Evolutionary conservation across 2,329 filamentous ascomycete species (phyloP).

Genomic region (Aureobasidium leucospermi): DNA sequence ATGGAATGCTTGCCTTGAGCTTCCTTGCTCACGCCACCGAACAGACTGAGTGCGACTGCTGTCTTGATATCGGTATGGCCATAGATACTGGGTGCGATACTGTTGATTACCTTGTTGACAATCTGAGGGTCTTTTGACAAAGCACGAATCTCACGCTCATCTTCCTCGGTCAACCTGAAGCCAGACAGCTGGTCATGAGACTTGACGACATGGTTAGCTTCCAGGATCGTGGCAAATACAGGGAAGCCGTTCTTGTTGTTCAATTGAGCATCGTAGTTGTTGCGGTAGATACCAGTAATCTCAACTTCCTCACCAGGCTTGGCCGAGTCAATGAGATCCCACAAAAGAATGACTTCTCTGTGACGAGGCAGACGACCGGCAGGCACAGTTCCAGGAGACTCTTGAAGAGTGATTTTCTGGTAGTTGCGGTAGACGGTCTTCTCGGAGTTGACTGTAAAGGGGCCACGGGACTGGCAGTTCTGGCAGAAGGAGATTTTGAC

Average conservation of each 20-base stretch:
- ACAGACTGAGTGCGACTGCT: slow-evolving; percentile 85
- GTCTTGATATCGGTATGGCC: slow-evolving; percentile 97
- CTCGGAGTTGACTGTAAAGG: slow-evolving; percentile 92
- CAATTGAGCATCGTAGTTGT: slow-evolving; percentile 94
- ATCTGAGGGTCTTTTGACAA: slow-evolving; percentile 87
- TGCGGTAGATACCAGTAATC: slow-evolving; percentile 91
- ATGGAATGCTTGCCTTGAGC: slow-evolving; percentile 85
- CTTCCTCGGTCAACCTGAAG: slow-evolving; percentile 89
- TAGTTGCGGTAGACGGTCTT: slow-evolving; percentile 99
- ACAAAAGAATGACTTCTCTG: slow-evolving; percentile 89
- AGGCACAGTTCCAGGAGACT: slow-evolving; percentile 93
- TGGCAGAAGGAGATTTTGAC: slow-evolving; percentile 96
- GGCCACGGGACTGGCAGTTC: slow-evolving; percentile 88
- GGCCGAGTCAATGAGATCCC: slow-evolving; percentile 92
- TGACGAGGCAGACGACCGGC: slow-evolving; percentile 89
- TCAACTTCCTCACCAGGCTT: slow-evolving; percentile 98
- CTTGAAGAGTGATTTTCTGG: slow-evolving; percentile 93
- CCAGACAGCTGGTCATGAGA: slow-evolving; percentile 95
- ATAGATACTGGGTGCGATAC: slow-evolving; percentile 95
- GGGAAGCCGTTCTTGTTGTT: slow-evolving; percentile 99
- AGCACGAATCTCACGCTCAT: slow-evolving; percentile 82
- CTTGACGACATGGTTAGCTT: slow-evolving; percentile 96
- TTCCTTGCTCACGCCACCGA: slow-evolving; percentile 87
- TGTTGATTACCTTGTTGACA: slow-evolving; percentile 84
- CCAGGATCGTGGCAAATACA: slow-evolving; percentile 93